Percentiles rank a stretch among this genome's conserved stretches.
Conservation (phyloP, 345 rosid species). For the Clausena lansium region DNA sequence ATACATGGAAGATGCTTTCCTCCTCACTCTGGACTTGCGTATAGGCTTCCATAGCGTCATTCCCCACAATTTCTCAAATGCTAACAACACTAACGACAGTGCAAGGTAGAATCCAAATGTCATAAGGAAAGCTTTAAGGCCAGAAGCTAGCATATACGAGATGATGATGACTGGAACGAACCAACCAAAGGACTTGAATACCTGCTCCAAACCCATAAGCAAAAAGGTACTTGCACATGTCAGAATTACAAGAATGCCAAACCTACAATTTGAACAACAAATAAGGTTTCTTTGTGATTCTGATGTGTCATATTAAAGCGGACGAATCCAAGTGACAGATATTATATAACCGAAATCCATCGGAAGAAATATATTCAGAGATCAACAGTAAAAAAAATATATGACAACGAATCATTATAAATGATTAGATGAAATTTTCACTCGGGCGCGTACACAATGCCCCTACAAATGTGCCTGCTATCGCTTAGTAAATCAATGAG, state of each 20-base stretch:
- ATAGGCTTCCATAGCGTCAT: constrained; percentile 20
- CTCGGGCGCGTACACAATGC: neutral
- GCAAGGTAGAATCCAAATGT: constrained; percentile 39
- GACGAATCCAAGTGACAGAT: neutral
- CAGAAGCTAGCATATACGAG: constrained; percentile 43
- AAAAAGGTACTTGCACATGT: constrained; percentile 3
- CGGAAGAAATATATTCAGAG: neutral
- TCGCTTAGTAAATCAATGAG: neutral
- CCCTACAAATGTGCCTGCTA: neutral
- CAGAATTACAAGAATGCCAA: neutral
- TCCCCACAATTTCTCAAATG: constrained; percentile 31
- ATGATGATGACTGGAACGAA: constrained; percentile 40
- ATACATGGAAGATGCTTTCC: constrained; percentile 20
- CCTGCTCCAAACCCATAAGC: constrained; percentile 38
- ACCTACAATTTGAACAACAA: neutral
- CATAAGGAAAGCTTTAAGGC: constrained; percentile 57
- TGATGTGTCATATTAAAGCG: neutral
- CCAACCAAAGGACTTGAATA: constrained; percentile 62
- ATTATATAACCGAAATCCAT: neutral
- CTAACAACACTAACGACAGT: constrained; percentile 33
- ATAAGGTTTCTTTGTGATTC: neutral
- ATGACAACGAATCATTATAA: neutral
- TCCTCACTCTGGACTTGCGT: constrained; percentile 26
- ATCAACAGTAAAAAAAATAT: neutral
- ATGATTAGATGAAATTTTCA: neutral